Base-by-base conservation (phyloP, 257 asterid genomes). In the Leptodermis oblonga region DNA sequence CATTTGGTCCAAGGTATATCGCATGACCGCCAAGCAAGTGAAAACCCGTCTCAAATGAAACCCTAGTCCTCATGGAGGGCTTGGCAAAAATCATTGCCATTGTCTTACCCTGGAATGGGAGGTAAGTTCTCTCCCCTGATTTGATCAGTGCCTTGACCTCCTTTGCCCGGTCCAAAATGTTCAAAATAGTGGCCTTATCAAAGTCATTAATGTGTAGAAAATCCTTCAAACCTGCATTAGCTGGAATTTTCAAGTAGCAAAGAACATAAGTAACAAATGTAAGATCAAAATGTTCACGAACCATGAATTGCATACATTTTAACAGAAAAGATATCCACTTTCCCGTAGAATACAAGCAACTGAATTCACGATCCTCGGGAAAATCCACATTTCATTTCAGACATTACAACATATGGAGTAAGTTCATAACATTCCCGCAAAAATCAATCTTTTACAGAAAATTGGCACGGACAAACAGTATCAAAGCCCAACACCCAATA, bases 41-140 rank as follows among this genome's bases (percentile, higher is more conserved):
- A 81, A 93, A 93, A 48, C 97, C 99, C 0, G 99, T 89, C 82
- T 93, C 99, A 46, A 93, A 90, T n/a, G 97, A 93, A 81, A 90
- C 97, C 55, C 99, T 83, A 12, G 97, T 93, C 84, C 99, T 87
- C 97, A 93, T 93, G 53, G 99, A 93, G 34, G 99, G 97, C 82
- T 93, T 93, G 52, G 99, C 96, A 78, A 90, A 93, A 69, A 93
- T 90, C 99, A 94, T 94, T 4, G 97, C 87, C 97, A 89, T 85
- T n/a, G 97, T 89, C 81, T 91, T 94, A 58, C 99, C 97, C 68
- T 91, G 82, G 62, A 91, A 89, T 5, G 97, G 99, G 63, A 87
- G 95, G 84, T 86, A 91, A n/a, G 92, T 76, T 70, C 82, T 83
- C 77, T 94, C 97, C 64, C 97, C 97, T 46, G 96, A 91, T 82